These are phyloP conservation scores for Globisporangium irregulare DNA, from an alignment of 352 stramenopile species.

Conservation along the genomic window DNA sequence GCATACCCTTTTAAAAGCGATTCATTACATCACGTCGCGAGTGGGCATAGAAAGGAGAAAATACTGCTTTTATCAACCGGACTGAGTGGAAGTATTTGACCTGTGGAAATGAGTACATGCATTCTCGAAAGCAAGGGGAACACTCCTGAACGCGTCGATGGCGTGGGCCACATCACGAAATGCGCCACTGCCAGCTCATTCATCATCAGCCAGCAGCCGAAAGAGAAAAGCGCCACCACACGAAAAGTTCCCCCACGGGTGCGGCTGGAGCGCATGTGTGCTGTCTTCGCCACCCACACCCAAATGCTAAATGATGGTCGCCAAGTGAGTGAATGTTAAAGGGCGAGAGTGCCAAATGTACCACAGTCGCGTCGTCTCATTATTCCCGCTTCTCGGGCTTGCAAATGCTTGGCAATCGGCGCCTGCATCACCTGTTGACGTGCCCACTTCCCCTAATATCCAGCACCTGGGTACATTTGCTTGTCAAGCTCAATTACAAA, in stretches of 20 bases:
- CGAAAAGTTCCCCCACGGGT: background rate
- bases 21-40: background rate
- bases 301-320: slow-evolving; percentile 4
- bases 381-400: background rate
- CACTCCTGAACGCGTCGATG: background rate
- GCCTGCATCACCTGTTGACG: background rate
- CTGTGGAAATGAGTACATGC: slow-evolving; percentile 5
- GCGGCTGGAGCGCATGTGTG: background rate
- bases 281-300: background rate
- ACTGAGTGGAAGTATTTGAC: background rate
- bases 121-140: slow-evolving; percentile 5
- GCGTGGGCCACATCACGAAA: background rate
- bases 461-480: background rate
- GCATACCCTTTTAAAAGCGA: background rate
- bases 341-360: background rate
- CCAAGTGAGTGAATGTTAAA: background rate
- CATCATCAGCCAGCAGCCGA: background rate
- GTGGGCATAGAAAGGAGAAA: background rate
- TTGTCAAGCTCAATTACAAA: background rate
- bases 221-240: slow-evolving; percentile 3
- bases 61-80: background rate
- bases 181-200: background rate
- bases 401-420: background rate
- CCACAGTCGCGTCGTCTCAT: background rate
- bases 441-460: background rate